These are phyloP conservation scores for Debaryomyces prosopidis DNA, from an alignment of 805 yeast genomes.

Conservation along the genomic window DNA sequence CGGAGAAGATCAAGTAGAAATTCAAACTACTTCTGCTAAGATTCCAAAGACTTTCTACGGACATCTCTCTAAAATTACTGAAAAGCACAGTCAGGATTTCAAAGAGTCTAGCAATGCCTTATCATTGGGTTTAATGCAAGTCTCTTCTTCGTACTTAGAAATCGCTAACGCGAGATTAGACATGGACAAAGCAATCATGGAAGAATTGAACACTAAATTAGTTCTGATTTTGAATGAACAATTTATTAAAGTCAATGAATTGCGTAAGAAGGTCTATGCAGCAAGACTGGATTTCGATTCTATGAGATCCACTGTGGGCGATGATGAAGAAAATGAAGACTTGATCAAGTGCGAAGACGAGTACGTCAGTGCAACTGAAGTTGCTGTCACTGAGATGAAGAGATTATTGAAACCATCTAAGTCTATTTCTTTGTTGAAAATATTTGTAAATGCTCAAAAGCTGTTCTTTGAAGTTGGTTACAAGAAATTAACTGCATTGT, in stretches of 20 bases:
- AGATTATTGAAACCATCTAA: slow-evolving; percentile 67
- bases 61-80: slow-evolving; percentile 60
- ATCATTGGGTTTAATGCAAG: slow-evolving; percentile 52
- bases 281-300: slow-evolving; percentile 72
- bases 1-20: slow-evolving; percentile 15
- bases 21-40: slow-evolving; percentile 33
- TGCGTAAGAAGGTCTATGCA: slow-evolving; percentile 67
- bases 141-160: slow-evolving; percentile 57
- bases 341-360: slow-evolving; percentile 70
- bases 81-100: slow-evolving; percentile 49
- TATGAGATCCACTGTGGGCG: slow-evolving; percentile 50
- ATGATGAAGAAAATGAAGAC: slow-evolving; percentile 53
- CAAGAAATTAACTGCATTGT: slow-evolving; percentile 32
- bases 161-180: slow-evolving; percentile 68
- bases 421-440: slow-evolving; percentile 59
- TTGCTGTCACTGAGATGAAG: slow-evolving; percentile 80
- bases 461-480: slow-evolving; percentile 46
- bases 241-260: slow-evolving; percentile 58
- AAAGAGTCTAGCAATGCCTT: slow-evolving; percentile 49
- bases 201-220: slow-evolving; percentile 59
- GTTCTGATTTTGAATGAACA: slow-evolving; percentile 53
- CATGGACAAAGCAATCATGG: slow-evolving; percentile 64
- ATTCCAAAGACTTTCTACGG: slow-evolving; percentile 75
- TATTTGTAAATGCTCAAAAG: slow-evolving; percentile 69
- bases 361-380: slow-evolving; percentile 73